A percentile compares a stretch with the other conserved stretches of the same genome.
These are phyloP conservation scores for Psilocybe cubensis DNA, from an alignment of 768 basidiomycete genomes.

Conservation along the genomic window DNA sequence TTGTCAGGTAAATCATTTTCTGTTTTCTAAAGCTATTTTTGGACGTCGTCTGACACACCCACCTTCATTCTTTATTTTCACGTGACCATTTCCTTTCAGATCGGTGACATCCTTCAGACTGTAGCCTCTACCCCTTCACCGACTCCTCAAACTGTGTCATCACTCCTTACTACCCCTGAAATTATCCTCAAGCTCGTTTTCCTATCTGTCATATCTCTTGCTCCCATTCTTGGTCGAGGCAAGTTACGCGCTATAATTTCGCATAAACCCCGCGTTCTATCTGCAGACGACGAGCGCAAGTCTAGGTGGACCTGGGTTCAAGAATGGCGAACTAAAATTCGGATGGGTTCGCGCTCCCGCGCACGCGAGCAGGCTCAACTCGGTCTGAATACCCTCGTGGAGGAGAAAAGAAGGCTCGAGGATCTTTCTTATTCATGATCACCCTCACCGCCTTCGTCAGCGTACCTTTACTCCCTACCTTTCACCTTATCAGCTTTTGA, in stretches of 20 bases:
- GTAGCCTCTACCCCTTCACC: constrained; percentile 75
- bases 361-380: constrained; percentile 49
- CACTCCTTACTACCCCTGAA: constrained; percentile 80
- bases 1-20: constrained; percentile 64
- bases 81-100: constrained; percentile 45
- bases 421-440: constrained; percentile 31
- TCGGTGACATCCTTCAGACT: constrained; percentile 87
- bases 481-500: constrained; percentile 7
- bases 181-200: constrained; percentile 85
- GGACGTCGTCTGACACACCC: constrained; percentile 16
- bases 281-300: constrained; percentile 28
- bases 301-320: constrained; percentile 66
- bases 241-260: constrained; percentile 62
- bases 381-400: constrained; percentile 52
- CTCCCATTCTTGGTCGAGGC: constrained; percentile 82
- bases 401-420: constrained; percentile 57
- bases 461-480: not conserved
- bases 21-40: constrained; percentile 20
- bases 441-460: not conserved
- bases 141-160: constrained; percentile 78
- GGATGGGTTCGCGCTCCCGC: constrained; percentile 55
- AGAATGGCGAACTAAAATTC: constrained; percentile 67
- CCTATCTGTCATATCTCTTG: constrained; percentile 81
- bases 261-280: constrained; percentile 23
- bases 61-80: constrained; percentile 11